Evolutionary conservation across 768 basidiomycete genomes (phyloP).

Genomic region (Pleurotus cornucopiae): DNA sequence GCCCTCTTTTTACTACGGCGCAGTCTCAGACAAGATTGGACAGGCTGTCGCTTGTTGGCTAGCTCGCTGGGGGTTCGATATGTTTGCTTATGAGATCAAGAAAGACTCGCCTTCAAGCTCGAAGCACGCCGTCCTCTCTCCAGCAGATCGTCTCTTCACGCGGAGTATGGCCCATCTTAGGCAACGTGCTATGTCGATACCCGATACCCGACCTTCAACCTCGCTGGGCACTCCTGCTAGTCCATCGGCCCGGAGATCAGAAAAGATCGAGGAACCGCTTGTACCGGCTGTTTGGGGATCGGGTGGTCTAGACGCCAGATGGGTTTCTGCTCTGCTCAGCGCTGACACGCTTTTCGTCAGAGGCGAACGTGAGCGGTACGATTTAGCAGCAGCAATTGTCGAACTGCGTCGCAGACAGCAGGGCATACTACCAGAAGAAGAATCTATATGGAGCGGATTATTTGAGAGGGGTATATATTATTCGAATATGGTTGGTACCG

Average conservation of each 20-base stretch:
- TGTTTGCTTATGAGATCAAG: conserved; percentile 62
- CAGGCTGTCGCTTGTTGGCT: conserved; percentile 89
- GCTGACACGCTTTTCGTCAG: conserved; percentile 78
- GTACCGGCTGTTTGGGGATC: conserved; percentile 67
- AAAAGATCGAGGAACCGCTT: conserved; percentile 13
- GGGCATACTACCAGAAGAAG: conserved; percentile 57
- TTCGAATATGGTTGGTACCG: conserved; percentile 69
- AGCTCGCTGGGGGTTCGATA: conserved; percentile 77
- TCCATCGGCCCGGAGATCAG: conserved; percentile 10
- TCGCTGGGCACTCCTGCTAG: conserved; percentile 7
- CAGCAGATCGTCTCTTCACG: conserved; percentile 2
- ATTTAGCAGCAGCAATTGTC: conserved; percentile 68
- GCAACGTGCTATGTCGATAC: conserved; percentile 18
- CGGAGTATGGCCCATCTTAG: conserved; percentile 12
- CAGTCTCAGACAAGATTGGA: conserved; percentile 87
- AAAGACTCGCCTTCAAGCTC: conserved; percentile 14
- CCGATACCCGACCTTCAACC: conserved; percentile 3
- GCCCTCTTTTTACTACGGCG: conserved; percentile 72
- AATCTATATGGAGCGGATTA: conserved; percentile 62
- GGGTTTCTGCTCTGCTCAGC: conserved; percentile 71
- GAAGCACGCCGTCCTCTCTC: conserved; percentile 10
- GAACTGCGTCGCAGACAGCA: conserved; percentile 58
- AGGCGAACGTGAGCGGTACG: conserved; percentile 77
- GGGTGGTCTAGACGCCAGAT: conserved; percentile 67
- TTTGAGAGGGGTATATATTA: conserved; percentile 83